Evolutionary conservation across 495 filamentous ascomycete genomes (phyloP), one percentile per base, ranked within the genome.

Genomic region (Xylaria venustula): DNA sequence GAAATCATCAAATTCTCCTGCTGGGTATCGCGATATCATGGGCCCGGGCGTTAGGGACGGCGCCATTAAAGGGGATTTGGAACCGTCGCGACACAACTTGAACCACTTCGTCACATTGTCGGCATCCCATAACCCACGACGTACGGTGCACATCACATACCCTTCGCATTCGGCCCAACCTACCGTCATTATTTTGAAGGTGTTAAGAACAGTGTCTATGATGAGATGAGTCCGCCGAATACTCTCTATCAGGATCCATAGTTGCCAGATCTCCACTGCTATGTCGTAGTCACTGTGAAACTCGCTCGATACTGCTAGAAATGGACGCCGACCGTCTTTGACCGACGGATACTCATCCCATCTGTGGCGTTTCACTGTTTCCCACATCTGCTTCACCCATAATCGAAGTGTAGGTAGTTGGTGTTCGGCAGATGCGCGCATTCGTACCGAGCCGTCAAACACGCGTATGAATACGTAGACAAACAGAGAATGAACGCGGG

Each of bases 211-310:
- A 26, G 71, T 69, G 26, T 64, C 64, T 32, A 79, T 67, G 25
- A 78, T 74, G 41, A 79, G 73, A 0, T 76, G 79, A 7, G 34
- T 44, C n/a, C 78, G 73, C 0, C 80, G 72, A 5, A 79, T 74
- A 47, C 71, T 77, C 58, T 81, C 80, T 5, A 67, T 75, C 23
- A 81, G 67, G 7, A 83, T 62, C 80, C 80, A 83, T 11, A 71
- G 71, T 2, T 65, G 73, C 70, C 75, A 75, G 12, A 71, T 40
- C 67, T 73, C n/a, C 72, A 44, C 47, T 65, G 67, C 30, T 58
- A 55, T 3, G 65, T 73, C 8, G 70, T 73, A 57, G 69, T 66
- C 20, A 65, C 54, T 68, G 49, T 52, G 49, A 25, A 52, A 52
- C 5, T 52, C 32, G 11, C 19, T 26, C 1, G 49, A 52, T 3